Evolutionary conservation across 805 yeast species (phyloP).

Genomic region (Nakazawaea wyomingensis): DNA sequence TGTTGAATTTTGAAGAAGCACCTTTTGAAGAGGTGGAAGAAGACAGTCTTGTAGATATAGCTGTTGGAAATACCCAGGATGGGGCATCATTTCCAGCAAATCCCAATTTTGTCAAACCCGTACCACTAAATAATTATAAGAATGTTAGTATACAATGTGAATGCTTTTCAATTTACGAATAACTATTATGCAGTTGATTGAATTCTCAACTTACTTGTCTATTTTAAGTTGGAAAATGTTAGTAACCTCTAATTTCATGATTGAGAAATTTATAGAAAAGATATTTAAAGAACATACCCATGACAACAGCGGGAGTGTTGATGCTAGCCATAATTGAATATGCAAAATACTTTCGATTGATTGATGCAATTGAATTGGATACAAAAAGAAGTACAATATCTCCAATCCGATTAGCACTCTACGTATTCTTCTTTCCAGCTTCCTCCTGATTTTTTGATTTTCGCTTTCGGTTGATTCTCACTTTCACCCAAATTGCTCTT

Average conservation of each 20-base stretch:
- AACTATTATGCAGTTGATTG: background rate
- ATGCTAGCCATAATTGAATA: slow-evolving; percentile 44
- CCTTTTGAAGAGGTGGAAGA: slow-evolving; percentile 29
- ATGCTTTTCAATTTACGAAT: too few species aligned
- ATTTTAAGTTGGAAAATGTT: slow-evolving; percentile 1
- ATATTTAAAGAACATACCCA: slow-evolving; percentile 56
- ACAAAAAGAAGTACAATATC: background rate
- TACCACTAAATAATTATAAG: slow-evolving; percentile 68
- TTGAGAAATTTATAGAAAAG: too few species aligned
- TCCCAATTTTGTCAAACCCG: slow-evolving; percentile 95
- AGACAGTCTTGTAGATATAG: slow-evolving; percentile 72
- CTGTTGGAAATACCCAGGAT: slow-evolving; percentile 95
- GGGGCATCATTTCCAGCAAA: slow-evolving; percentile 99
- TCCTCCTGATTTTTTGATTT: background rate
- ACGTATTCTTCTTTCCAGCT: background rate
- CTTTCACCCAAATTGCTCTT: too few species aligned
- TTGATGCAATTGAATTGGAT: background rate
- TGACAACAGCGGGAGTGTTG: slow-evolving; percentile 89
- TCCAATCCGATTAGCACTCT: background rate
- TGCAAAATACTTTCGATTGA: background rate
- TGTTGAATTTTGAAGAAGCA: slow-evolving; percentile 23
- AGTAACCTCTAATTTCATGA: slow-evolving; percentile 2
- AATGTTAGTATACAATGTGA: too few species aligned
- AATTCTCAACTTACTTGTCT: slow-evolving; percentile 25
- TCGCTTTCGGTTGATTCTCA: background rate